phyloP scores from a whole-genome alignment of 2,329 filamentous ascomycete species.

The Aspergillus fumigatus region DNA sequence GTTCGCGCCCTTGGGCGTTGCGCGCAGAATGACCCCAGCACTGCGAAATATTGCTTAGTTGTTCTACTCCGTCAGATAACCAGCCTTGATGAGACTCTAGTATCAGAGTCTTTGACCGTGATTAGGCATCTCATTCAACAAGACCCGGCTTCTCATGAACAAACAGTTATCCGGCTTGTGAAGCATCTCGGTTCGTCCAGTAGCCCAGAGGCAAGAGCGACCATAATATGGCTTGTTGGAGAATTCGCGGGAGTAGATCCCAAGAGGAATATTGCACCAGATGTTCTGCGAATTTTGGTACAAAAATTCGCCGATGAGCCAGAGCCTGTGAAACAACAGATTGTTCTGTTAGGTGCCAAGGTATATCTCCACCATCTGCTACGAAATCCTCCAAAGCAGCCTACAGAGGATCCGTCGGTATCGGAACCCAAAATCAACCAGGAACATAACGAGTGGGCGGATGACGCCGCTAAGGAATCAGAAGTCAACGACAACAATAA shows the following conservation, averaged over 20 bases:
- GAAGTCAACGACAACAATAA: constrained; percentile 19
- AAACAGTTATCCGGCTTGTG: constrained; percentile 82
- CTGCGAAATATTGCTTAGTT: constrained; percentile 73
- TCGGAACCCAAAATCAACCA: constrained; percentile 15
- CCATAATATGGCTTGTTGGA: constrained; percentile 95
- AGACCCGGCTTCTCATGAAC: constrained; percentile 71
- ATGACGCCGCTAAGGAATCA: constrained; percentile 11
- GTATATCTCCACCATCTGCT: constrained; percentile 83
- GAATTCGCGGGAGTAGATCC: constrained; percentile 80
- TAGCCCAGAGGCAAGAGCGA: constrained; percentile 82
- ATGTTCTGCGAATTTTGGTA: constrained; percentile 82
- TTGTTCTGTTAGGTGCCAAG: constrained; percentile 89
- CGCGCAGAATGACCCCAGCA: constrained; percentile 69
- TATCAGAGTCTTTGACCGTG: constrained; percentile 89
- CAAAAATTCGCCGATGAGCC: constrained; percentile 81
- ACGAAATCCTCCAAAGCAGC: constrained; percentile 42
- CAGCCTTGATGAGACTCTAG: constrained; percentile 78
- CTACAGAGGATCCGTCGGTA: constrained; percentile 20
- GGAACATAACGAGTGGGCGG: constrained; percentile 32
- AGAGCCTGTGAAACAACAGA: constrained; percentile 83
- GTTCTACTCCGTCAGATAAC: constrained; percentile 83
- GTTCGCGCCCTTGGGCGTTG: constrained; percentile 92
- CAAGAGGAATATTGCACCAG: constrained; percentile 85
- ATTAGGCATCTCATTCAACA: constrained; percentile 95
- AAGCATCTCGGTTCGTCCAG: constrained; percentile 87